Base-by-base conservation (phyloP, 352 stramenopile species). In the Globisporangium orthogonon region DNA sequence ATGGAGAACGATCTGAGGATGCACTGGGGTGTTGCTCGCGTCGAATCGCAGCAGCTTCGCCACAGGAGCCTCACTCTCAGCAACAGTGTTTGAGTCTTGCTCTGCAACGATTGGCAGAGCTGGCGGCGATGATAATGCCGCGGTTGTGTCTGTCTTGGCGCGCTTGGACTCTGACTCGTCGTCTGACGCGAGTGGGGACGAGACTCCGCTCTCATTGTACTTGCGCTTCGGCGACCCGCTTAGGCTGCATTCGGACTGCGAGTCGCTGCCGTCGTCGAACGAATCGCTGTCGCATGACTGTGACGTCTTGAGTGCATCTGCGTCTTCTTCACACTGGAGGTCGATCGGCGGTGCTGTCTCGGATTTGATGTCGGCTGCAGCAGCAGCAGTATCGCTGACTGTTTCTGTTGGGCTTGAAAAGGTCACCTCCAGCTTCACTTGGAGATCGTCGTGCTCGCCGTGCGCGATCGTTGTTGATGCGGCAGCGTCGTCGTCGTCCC, bases 211-310 rank as follows among this genome's bases (percentile, higher is more conserved):
- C 15, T 70, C 62, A 13, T 51, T 65, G 52, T 77, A 65, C 50
- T 86, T 89, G 37, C 74, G 68, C 58, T 80, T 82, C 4, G 58
- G 41, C 15, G 50, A 68, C 11, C 61, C 52, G 31, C 63, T 72
- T 3, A 50, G 63, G 57, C 67, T 83, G 15, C 52, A 47, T 43
- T 87, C 82, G 0, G 72, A 83, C 49, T 74, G 70, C 5, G 74
- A 83, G 47, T 86, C 76, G 31, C 72, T 86, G 28, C 67, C 70
- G 14, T 84, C 75, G 29, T 86, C 74, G 29, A 63, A 81, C 58
- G 78, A 74, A 48, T 89, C 77, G 41, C 67, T 87, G 33, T 88
- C 77, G 23, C 70, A 85, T 0, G 82, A 85, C 57, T 86, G 70
- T 2, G 82, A 73, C 7, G 75, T 85, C 56, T 81, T 80, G 46